Percentiles rank a stretch among this genome's conserved stretches.
Conservation (phyloP, 495 filamentous ascomycete genomes). For the Penicillium steckii region DNA sequence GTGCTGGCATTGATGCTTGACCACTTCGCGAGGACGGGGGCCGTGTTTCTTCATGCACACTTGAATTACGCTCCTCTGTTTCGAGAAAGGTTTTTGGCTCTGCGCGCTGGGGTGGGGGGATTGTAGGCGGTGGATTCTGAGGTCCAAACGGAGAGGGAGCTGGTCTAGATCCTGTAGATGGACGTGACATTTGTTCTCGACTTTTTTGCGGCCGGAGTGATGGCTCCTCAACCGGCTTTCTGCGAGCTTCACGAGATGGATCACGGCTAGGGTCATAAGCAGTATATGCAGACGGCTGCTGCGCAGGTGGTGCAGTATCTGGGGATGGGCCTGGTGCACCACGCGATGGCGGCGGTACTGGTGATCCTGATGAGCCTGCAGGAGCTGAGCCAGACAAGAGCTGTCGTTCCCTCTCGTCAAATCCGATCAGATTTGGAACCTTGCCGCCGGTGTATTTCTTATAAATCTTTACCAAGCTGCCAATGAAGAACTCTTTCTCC, state of each 20-base stretch:
- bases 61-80: conserved; percentile 14
- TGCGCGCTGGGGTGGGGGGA: conserved; percentile 18
- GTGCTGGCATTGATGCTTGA: conserved; percentile 9
- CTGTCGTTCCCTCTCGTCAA: conserved; percentile 76
- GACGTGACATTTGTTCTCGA: conserved; percentile 46
- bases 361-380: conserved; percentile 30
- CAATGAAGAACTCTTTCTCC: conserved; percentile 98
- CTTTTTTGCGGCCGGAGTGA: conserved; percentile 42
- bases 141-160: conserved; percentile 25
- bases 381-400: conserved; percentile 59
- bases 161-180: conserved; percentile 33
- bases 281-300: conserved; percentile 28
- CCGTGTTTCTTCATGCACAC: conserved; percentile 18
- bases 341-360: conserved; percentile 33
- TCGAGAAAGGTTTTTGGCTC: conserved; percentile 25
- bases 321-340: conserved; percentile 31
- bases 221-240: conserved; percentile 43
- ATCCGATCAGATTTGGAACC: conserved; percentile 75
- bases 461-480: conserved; percentile 90
- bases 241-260: conserved; percentile 30
- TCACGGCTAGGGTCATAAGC: conserved; percentile 39
- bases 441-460: conserved; percentile 92
- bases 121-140: conserved; percentile 24
- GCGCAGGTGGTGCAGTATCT: conserved; percentile 36
- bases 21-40: conserved; percentile 33